A percentile compares a stretch with the other conserved stretches of the same genome.
phyloP scores from a whole-genome alignment of 305 asterid genomes.

The Plantago rigida region DNA sequence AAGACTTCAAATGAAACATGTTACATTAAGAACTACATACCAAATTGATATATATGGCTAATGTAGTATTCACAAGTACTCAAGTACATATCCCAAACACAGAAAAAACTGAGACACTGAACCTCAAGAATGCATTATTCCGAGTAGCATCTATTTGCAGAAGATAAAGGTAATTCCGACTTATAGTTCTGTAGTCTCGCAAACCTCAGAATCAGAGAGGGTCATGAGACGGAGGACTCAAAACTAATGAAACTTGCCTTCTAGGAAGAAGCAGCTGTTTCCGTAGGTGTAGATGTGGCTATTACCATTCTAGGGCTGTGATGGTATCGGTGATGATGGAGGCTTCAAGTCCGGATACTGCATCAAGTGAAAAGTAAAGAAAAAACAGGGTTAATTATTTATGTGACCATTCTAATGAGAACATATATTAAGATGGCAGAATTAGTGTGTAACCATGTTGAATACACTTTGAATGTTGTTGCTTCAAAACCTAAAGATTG shows the following conservation, averaged over 20 bases:
- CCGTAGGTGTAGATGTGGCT: neutral
- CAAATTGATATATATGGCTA: no score
- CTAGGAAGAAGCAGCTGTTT: neutral
- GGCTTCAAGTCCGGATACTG: constrained; percentile 97
- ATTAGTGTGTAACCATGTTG: no score
- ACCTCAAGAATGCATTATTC: constrained; percentile 4
- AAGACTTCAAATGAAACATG: no score
- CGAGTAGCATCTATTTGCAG: neutral
- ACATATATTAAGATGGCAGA: neutral
- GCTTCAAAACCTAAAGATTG: neutral
- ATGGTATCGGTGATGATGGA: constrained; percentile 86
- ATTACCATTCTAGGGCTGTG: constrained; percentile 46
- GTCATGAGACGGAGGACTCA: constrained; percentile 1
- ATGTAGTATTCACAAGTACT: no score
- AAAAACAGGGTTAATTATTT: neutral
- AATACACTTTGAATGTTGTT: no score
- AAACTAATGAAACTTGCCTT: neutral
- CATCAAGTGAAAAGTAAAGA: constrained; percentile 17
- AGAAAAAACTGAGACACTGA: no score
- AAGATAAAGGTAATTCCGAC: neutral
- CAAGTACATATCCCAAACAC: no score
- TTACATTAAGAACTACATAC: no score
- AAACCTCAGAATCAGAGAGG: neutral
- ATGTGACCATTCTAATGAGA: neutral
- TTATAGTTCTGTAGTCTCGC: constrained; percentile 7